phyloP scores from a whole-genome alignment of 1,139 yeast genomes.

The Saccharomyces hybrid region DNA sequence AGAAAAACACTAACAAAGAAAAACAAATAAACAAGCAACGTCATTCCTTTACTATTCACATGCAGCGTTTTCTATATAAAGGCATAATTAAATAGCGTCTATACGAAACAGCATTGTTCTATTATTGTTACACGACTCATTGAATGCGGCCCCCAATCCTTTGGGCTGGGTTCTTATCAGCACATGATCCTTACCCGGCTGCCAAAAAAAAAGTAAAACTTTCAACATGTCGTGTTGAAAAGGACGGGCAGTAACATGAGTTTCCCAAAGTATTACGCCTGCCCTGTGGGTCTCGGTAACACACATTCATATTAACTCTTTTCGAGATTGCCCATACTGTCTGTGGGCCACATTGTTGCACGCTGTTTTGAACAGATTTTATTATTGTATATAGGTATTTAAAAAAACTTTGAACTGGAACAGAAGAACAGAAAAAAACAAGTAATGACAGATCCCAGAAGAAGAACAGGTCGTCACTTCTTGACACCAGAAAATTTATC shows the following conservation, averaged over 20 bases:
- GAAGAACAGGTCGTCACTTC: slow-evolving; percentile 25
- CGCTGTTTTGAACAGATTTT: not conserved
- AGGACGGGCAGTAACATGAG: not conserved
- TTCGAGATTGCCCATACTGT: not conserved
- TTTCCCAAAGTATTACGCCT: not conserved
- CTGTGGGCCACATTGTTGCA: not conserved
- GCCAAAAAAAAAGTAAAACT: not conserved
- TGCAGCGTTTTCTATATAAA: not conserved
- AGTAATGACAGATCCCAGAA: slow-evolving; percentile 28
- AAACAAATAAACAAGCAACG: not conserved
- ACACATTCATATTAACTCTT: not conserved
- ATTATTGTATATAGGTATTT: not conserved
- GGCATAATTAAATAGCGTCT: not conserved
- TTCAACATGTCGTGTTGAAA: not conserved
- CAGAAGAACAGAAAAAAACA: not conserved
- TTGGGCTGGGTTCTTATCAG: not conserved
- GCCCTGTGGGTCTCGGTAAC: not conserved
- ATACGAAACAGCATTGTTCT: not conserved
- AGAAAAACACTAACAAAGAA: too few species aligned
- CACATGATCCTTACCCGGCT: not conserved
- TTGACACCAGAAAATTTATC: slow-evolving; percentile 28
- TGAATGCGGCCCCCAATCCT: not conserved
- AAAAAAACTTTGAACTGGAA: not conserved
- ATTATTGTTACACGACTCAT: not conserved
- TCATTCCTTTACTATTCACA: not conserved